Percentiles rank a stretch among this genome's conserved stretches.
These are phyloP conservation scores for Furcasterigmium furcatum DNA, from an alignment of 2,329 filamentous ascomycete genomes.

Conservation along the genomic window DNA sequence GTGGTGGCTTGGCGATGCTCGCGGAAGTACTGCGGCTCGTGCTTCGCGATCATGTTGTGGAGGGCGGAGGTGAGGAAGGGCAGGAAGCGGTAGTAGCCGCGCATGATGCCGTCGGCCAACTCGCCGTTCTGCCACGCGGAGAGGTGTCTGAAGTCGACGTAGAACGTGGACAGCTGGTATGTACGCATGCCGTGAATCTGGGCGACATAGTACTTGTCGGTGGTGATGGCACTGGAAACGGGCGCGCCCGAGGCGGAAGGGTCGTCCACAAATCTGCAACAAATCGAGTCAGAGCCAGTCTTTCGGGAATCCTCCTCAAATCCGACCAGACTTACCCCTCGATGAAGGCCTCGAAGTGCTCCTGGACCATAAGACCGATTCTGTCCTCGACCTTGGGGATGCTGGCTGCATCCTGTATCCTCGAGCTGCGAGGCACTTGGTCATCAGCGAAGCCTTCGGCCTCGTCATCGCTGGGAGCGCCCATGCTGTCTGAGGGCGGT, in stretches of 20 bases:
- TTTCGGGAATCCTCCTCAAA: neutral
- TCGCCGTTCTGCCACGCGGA: constrained; percentile 73
- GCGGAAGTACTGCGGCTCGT: constrained; percentile 91
- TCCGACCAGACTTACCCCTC: constrained; percentile 55
- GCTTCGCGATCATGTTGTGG: constrained; percentile 90
- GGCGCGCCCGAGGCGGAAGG: constrained; percentile 60
- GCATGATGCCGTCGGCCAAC: constrained; percentile 80
- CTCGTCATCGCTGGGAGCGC: constrained; percentile 59
- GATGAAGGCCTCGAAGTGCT: constrained; percentile 76
- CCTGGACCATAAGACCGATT: constrained; percentile 70
- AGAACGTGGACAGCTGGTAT: constrained; percentile 78
- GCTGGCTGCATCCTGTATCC: constrained; percentile 42
- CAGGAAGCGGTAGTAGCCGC: constrained; percentile 91
- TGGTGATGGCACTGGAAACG: constrained; percentile 67
- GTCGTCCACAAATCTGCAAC: constrained; percentile 62
- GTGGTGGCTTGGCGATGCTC: constrained; percentile 84
- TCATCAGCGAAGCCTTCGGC: constrained; percentile 62
- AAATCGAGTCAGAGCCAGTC: neutral
- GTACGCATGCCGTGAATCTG: constrained; percentile 76
- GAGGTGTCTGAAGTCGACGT: constrained; percentile 82
- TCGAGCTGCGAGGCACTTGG: constrained; percentile 51
- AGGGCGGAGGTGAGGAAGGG: constrained; percentile 87
- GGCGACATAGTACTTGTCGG: constrained; percentile 80
- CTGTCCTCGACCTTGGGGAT: constrained; percentile 74
- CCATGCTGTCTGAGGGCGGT: constrained; percentile 61